phyloP scores from a whole-genome alignment of 2,329 filamentous ascomycete genomes.

The Stagonosporopsis rhizophila region DNA sequence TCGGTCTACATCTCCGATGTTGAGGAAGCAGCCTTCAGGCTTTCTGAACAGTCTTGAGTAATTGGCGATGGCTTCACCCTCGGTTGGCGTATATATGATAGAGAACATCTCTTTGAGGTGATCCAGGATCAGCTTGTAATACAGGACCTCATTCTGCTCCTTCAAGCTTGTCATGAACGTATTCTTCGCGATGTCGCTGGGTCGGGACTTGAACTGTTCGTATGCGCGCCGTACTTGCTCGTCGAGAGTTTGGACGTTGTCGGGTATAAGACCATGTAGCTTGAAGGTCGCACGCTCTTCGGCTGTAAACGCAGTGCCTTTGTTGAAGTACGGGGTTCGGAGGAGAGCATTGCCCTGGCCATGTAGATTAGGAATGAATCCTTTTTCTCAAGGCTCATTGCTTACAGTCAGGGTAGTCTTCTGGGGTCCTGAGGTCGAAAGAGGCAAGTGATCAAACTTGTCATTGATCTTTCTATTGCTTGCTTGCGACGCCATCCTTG shows the following conservation, averaged over 20 bases:
- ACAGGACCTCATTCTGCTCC: constrained; percentile 84
- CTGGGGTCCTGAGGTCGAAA: constrained; percentile 53
- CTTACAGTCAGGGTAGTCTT: constrained; percentile 51
- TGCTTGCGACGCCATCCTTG: constrained; percentile 21
- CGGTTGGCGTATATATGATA: constrained; percentile 89
- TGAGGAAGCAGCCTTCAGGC: constrained; percentile 82
- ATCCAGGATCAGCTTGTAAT: constrained; percentile 77
- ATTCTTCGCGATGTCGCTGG: constrained; percentile 78
- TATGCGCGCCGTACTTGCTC: constrained; percentile 81
- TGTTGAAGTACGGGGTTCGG: constrained; percentile 76
- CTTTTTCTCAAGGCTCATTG: neutral
- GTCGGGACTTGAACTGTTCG: constrained; percentile 72
- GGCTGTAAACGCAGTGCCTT: constrained; percentile 77
- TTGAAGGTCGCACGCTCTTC: constrained; percentile 74
- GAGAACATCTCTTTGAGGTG: constrained; percentile 88
- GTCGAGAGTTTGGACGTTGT: constrained; percentile 75
- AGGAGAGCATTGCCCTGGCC: constrained; percentile 60
- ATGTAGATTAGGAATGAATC: neutral
- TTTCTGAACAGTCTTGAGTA: constrained; percentile 79
- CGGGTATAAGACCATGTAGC: constrained; percentile 75
- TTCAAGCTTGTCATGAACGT: constrained; percentile 87
- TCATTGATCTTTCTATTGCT: constrained; percentile 39
- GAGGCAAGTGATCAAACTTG: constrained; percentile 49
- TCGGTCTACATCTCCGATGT: constrained; percentile 71
- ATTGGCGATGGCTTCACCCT: constrained; percentile 86